phyloP scores from a whole-genome alignment of 208 protist genomes.

The Trypanosoma theileri region DNA sequence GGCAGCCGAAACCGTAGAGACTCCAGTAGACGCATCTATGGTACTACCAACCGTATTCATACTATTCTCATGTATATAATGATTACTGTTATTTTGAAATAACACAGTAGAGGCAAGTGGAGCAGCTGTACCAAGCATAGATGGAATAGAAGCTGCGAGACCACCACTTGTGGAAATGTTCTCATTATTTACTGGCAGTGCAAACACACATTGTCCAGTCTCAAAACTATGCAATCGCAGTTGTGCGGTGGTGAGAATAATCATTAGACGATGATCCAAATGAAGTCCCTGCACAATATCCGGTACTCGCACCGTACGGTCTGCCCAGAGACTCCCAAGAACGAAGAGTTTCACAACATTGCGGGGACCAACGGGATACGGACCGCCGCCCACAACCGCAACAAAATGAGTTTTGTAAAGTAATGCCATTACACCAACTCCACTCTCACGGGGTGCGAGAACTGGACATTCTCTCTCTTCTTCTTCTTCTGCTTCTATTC shows the following conservation, averaged over 20 bases:
- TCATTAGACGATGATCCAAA: slow-evolving; percentile 28
- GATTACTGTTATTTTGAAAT: neutral
- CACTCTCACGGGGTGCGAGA: slow-evolving; percentile 29
- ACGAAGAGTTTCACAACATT: slow-evolving; percentile 33
- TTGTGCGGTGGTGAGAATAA: slow-evolving; percentile 26
- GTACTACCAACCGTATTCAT: neutral
- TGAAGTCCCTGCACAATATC: slow-evolving; percentile 21
- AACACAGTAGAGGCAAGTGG: neutral
- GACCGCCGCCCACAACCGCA: slow-evolving; percentile 60
- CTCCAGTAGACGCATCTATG: neutral
- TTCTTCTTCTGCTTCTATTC: neutral
- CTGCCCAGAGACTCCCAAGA: slow-evolving; percentile 10
- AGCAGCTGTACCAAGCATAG: too few species aligned
- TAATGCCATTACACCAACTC: slow-evolving; percentile 62
- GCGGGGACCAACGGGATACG: slow-evolving; percentile 42
- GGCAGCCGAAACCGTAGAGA: neutral
- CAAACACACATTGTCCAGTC: slow-evolving; percentile 21
- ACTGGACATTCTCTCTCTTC: neutral
- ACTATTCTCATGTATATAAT: too few species aligned
- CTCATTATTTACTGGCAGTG: slow-evolving; percentile 20
- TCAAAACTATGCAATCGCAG: slow-evolving; percentile 32
- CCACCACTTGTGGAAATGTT: neutral
- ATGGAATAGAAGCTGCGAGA: neutral
- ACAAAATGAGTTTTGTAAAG: slow-evolving; percentile 60
- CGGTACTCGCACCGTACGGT: slow-evolving; percentile 8